Percentiles rank a stretch among this genome's conserved stretches.
phyloP scores from a whole-genome alignment of 768 basidiomycete genomes.

The Hericium alpestre region DNA sequence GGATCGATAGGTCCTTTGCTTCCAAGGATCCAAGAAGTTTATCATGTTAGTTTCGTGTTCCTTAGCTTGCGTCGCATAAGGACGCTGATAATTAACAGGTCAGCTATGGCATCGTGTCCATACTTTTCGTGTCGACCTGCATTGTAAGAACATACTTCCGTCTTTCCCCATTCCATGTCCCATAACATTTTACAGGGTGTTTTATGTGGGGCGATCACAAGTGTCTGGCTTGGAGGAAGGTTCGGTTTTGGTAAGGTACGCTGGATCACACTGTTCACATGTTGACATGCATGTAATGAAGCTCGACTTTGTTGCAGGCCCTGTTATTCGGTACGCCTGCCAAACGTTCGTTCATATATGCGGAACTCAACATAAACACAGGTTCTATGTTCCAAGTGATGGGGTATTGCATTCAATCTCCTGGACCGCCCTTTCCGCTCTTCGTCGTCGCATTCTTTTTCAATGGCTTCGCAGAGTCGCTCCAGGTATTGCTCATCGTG shows the following conservation, averaged over 20 bases:
- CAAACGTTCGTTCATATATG: neutral
- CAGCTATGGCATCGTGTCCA: conserved; percentile 10
- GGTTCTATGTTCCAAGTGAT: conserved; percentile 11
- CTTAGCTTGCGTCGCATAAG: conserved; percentile 15
- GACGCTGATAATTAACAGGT: conserved; percentile 35
- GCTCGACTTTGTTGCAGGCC: neutral
- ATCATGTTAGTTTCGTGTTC: conserved; percentile 20
- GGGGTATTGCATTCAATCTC: conserved; percentile 13
- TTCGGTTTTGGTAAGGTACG: conserved; percentile 3
- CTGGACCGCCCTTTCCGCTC: conserved; percentile 18
- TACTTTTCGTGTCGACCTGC: conserved; percentile 7
- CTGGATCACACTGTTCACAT: neutral
- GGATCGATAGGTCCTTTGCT: conserved; percentile 64
- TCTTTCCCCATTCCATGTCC: neutral
- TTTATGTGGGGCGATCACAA: neutral
- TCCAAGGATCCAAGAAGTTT: conserved; percentile 55
- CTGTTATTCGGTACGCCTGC: neutral
- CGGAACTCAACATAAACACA: neutral
- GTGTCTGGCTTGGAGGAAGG: neutral
- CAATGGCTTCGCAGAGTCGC: conserved; percentile 14
- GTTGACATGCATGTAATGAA: neutral
- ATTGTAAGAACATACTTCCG: neutral
- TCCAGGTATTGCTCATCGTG: conserved; percentile 2
- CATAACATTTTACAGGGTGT: neutral
- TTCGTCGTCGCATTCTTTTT: conserved; percentile 12